Evolutionary conservation across 371 early-diverging fungal species (phyloP), one percentile per base, ranked within the genome.

Genomic region (Coemansia sp.): DNA sequence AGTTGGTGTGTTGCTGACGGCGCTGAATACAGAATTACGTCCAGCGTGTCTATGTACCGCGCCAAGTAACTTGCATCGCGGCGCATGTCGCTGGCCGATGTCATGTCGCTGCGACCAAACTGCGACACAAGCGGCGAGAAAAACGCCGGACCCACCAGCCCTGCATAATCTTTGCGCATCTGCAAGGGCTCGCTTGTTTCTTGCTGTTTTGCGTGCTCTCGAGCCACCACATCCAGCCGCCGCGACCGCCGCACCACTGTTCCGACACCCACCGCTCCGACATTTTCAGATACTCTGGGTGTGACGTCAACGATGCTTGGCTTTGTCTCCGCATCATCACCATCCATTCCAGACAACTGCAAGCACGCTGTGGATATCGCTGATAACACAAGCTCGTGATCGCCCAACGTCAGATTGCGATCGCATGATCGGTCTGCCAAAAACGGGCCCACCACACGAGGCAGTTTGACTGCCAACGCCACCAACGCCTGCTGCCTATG

Each of bases 111-210:
- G 10, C 53, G 48, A 13, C 72, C 76, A 26, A 63, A 77, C 67
- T 77, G 77, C 34, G 66, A 40, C 13, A 74, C 48, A 21, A 77
- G 75, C 29, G 77, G 77, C 31, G 69, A 74, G 63, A 69, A 77
- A n/a, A 77, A 72, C 21, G 63, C 54, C 5, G 77, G 77, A 4
- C 69, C 77, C 2, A 66, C 68, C 8, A 62, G 59, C 21, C 63
- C 61, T 21, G 66, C 64, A 40, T 60, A 72, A 6, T 52, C 51
- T 22, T 48, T 27, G 54, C 40, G 42, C 60, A 45, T 13, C 16
- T 47, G 47, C 60, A 8, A 3, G 16, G 29, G 31, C 11, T 13
- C 26, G 26, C n/a, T 21, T 0, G 11, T 26, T 26, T 4, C 8
- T 37, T 22, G 21, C 27, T 52, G 37, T 16, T 14, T 50, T n/a